Conservation (phyloP, 345 rosid species). For the Camelina laxa region DNA sequence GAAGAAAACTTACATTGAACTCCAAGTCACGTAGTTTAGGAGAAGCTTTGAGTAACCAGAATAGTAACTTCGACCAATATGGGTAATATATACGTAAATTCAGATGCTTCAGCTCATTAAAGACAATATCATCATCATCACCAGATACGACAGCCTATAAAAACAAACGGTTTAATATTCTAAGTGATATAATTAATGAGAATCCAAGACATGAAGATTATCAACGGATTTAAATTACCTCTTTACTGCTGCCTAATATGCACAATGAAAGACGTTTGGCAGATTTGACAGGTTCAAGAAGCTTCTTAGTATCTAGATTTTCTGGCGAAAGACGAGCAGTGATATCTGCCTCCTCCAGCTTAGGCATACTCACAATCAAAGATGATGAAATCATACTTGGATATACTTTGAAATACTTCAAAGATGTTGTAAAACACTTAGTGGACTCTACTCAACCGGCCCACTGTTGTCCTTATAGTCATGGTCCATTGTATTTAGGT, state of each 20-base stretch:
- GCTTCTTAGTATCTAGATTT: not conserved
- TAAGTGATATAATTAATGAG: not conserved
- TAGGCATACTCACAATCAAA: not conserved
- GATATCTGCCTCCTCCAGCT: constrained; percentile 9
- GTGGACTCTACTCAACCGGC: too few relatives aligned
- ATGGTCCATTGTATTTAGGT: too few relatives aligned
- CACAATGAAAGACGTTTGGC: not conserved
- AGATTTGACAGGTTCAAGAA: not conserved
- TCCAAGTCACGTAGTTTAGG: not conserved
- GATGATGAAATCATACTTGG: too few relatives aligned
- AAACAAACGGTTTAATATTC: not conserved
- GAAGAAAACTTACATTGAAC: not conserved
- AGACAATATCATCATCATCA: not conserved
- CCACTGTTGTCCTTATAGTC: too few relatives aligned
- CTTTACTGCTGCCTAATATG: not conserved
- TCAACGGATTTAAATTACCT: not conserved
- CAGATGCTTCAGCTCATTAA: constrained; percentile 1
- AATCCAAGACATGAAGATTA: not conserved
- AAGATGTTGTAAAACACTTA: too few relatives aligned
- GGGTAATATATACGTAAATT: not conserved
- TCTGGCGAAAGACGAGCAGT: not conserved
- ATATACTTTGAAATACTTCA: not conserved
- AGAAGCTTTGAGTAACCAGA: constrained; percentile 1
- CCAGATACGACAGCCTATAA: not conserved
- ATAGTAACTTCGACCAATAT: not conserved